These are phyloP conservation scores for Pezicula neosporulosa DNA, from an alignment of 2,329 filamentous ascomycete genomes.

Conservation along the genomic window DNA sequence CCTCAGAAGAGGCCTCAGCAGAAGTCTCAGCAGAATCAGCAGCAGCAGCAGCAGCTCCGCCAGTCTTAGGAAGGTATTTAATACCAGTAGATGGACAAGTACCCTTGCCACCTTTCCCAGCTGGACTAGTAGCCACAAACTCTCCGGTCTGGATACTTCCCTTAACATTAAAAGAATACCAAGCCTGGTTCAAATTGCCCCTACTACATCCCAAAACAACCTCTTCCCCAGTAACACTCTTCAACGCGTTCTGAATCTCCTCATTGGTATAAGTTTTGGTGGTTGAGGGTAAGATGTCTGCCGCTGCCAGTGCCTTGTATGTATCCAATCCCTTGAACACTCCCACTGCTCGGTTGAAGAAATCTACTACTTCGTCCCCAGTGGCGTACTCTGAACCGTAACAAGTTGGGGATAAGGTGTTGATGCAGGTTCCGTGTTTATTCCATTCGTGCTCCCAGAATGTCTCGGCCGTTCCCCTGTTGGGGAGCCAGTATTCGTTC, in stretches of 20 bases:
- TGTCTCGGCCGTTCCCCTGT: conserved; percentile 55
- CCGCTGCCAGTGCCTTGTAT: conserved; percentile 49
- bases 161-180: conserved; percentile 34
- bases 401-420: conserved; percentile 63
- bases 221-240: conserved; percentile 36
- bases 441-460: conserved; percentile 76
- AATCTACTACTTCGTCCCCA: conserved; percentile 64
- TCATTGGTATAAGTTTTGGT: conserved; percentile 32
- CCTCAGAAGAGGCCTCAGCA: too few relatives aligned
- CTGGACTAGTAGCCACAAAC: conserved; percentile 12
- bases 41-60: background rate
- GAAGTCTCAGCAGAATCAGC: too few relatives aligned
- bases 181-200: conserved; percentile 44
- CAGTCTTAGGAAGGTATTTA: conserved; percentile 12
- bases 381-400: conserved; percentile 46
- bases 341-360: conserved; percentile 60
- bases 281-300: conserved; percentile 49
- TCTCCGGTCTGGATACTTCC: conserved; percentile 14
- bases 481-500: conserved; percentile 67
- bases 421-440: conserved; percentile 72
- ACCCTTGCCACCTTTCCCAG: conserved; percentile 9
- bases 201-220: conserved; percentile 39
- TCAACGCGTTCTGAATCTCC: conserved; percentile 35
- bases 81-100: conserved; percentile 12
- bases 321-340: conserved; percentile 49